phyloP scores from a whole-genome alignment of 768 basidiomycete genomes.

The Mycena pura region DNA sequence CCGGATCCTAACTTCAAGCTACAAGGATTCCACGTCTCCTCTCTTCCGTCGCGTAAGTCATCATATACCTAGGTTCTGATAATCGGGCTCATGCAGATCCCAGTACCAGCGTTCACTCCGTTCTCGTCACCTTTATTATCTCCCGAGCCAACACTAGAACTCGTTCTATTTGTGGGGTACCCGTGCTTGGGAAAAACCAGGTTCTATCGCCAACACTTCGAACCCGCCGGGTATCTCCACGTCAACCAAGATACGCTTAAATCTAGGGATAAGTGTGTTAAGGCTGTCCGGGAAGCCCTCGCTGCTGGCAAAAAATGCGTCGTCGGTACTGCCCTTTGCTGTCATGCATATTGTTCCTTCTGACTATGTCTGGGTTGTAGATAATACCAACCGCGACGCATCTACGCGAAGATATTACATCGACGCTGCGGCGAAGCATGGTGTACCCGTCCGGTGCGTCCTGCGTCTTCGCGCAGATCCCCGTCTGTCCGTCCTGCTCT shows the following conservation, averaged over 20 bases:
- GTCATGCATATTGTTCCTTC: neutral
- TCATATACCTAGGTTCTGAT: no score
- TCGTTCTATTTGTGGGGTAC: slow-evolving; percentile 59
- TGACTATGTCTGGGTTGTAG: slow-evolving; percentile 44
- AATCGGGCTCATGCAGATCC: no score
- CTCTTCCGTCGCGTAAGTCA: slow-evolving; percentile 45
- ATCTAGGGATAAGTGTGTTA: slow-evolving; percentile 78
- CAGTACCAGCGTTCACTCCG: slow-evolving; percentile 60
- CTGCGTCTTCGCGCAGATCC: neutral
- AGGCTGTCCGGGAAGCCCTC: slow-evolving; percentile 62
- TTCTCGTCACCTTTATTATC: slow-evolving; percentile 59
- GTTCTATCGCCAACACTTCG: slow-evolving; percentile 77
- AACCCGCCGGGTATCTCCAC: slow-evolving; percentile 71
- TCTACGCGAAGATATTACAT: slow-evolving; percentile 76
- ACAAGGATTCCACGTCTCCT: slow-evolving; percentile 72
- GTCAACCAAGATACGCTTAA: slow-evolving; percentile 88
- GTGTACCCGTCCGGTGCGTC: slow-evolving; percentile 62
- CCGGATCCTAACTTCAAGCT: slow-evolving; percentile 53
- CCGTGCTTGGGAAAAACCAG: slow-evolving; percentile 80
- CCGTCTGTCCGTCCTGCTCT: neutral
- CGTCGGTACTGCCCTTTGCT: slow-evolving; percentile 62
- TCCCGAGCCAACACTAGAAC: slow-evolving; percentile 42
- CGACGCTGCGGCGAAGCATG: slow-evolving; percentile 62
- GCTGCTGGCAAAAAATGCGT: slow-evolving; percentile 69
- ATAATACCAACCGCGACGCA: slow-evolving; percentile 89